Evolutionary conservation across 169 alveolate genomes (phyloP).

Genomic region (Plasmodium yoelii): DNA sequence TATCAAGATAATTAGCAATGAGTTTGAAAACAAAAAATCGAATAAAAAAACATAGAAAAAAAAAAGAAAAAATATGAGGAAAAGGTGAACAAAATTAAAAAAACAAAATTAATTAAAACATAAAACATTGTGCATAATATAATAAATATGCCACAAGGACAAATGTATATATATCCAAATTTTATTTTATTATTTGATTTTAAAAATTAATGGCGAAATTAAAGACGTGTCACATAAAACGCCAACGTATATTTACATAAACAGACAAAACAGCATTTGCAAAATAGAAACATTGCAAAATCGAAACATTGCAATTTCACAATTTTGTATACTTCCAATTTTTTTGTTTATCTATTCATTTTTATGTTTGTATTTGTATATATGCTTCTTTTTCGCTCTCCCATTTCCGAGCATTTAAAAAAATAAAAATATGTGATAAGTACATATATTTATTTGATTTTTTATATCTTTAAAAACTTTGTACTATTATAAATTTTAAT

Average conservation of each 20-base stretch:
- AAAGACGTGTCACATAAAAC: no score
- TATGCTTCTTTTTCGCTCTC: no score
- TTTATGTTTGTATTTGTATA: no score
- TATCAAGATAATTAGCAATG: conserved; percentile 73
- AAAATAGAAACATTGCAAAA: background rate
- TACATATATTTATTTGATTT: no score
- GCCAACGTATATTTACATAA: background rate
- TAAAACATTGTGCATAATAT: background rate
- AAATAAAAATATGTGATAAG: no score
- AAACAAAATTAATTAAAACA: background rate
- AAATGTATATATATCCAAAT: background rate
- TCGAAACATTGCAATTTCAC: background rate
- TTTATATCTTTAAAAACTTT: no score
- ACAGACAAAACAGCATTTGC: background rate
- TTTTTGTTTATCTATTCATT: no score
- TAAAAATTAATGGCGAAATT: no score
- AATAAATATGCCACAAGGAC: background rate
- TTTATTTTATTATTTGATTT: no score
- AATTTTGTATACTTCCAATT: background rate
- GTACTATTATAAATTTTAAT: no score
- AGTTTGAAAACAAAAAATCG: conserved; percentile 1
- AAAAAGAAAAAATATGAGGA: background rate
- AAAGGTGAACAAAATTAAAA: conserved; percentile 5
- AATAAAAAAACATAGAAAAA: conserved; percentile 8
- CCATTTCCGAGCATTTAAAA: no score